Conservation (phyloP, 768 basidiomycete species). For the Agaricus bisporus region DNA sequence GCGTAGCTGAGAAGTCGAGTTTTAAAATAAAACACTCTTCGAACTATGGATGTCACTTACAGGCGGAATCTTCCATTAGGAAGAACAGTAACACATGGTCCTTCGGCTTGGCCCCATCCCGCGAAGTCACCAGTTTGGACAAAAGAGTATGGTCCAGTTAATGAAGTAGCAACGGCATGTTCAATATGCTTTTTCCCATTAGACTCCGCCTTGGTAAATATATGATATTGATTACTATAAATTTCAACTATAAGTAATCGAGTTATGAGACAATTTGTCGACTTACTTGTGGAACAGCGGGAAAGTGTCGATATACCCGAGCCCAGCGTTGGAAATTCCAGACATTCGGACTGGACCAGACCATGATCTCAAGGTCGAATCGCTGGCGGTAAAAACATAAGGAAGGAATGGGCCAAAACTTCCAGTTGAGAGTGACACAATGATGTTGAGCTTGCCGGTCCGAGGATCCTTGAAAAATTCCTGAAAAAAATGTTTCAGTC, state of each 20-base stretch:
- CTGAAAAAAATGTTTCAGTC: slow-evolving; percentile 10
- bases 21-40: not conserved
- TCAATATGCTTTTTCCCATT: slow-evolving; percentile 26
- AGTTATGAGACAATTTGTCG: not conserved
- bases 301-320: slow-evolving; percentile 31
- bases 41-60: slow-evolving; percentile 13
- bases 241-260: not conserved
- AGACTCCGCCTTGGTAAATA: slow-evolving; percentile 28
- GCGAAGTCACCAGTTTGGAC: slow-evolving; percentile 29
- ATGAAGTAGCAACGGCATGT: slow-evolving; percentile 24
- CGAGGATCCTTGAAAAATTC: slow-evolving; percentile 32
- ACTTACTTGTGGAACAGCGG: slow-evolving; percentile 27
- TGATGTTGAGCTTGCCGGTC: slow-evolving; percentile 26
- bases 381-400: slow-evolving; percentile 26
- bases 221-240: slow-evolving; percentile 25
- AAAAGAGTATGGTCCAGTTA: slow-evolving; percentile 28
- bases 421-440: slow-evolving; percentile 30
- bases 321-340: slow-evolving; percentile 27
- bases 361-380: slow-evolving; percentile 24
- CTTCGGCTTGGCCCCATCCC: slow-evolving; percentile 29
- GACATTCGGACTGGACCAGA: slow-evolving; percentile 25
- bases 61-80: slow-evolving; percentile 26
- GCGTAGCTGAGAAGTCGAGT: slow-evolving; percentile 18
- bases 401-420: slow-evolving; percentile 30
- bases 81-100: slow-evolving; percentile 24